These are phyloP conservation scores for Apiospora marii DNA, from an alignment of 2,329 filamentous ascomycete genomes.

Conservation along the genomic window DNA sequence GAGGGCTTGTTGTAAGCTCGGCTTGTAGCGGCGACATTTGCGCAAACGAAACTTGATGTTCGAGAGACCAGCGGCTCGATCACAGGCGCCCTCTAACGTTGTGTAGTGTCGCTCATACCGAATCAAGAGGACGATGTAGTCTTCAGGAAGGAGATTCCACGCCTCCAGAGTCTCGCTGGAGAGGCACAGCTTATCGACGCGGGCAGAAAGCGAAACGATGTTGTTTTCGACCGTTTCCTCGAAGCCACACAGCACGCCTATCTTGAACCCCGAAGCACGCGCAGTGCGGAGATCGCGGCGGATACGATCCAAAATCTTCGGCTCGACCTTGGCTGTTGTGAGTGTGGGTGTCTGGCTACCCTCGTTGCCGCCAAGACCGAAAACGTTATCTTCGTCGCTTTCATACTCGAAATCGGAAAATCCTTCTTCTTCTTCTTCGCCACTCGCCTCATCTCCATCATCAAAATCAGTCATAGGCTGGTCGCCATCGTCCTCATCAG, in stretches of 20 bases:
- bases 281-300: conserved; percentile 67
- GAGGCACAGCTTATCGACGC: conserved; percentile 73
- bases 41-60: conserved; percentile 69
- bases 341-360: conserved; percentile 29
- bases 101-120: conserved; percentile 70
- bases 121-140: conserved; percentile 79
- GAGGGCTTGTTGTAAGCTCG: conserved; percentile 62
- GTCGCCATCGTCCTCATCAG: conserved; percentile 45
- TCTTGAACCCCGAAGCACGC: conserved; percentile 72
- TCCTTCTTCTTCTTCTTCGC: conserved; percentile 38
- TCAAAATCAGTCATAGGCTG: conserved; percentile 35
- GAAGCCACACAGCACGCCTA: conserved; percentile 67
- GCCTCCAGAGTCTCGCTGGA: conserved; percentile 78
- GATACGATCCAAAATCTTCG: conserved; percentile 48
- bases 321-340: conserved; percentile 22
- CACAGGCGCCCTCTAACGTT: conserved; percentile 61
- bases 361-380: conserved; percentile 36
- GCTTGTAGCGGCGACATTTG: conserved; percentile 76
- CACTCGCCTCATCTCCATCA: conserved; percentile 30
- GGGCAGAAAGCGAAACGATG: conserved; percentile 72
- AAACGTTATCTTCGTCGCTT: conserved; percentile 41
- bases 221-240: conserved; percentile 48
- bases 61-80: conserved; percentile 45
- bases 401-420: conserved; percentile 41
- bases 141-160: conserved; percentile 72